phyloP scores from a whole-genome alignment of 2,329 filamentous ascomycete genomes.

The Fonsecaea pedrosoi region DNA sequence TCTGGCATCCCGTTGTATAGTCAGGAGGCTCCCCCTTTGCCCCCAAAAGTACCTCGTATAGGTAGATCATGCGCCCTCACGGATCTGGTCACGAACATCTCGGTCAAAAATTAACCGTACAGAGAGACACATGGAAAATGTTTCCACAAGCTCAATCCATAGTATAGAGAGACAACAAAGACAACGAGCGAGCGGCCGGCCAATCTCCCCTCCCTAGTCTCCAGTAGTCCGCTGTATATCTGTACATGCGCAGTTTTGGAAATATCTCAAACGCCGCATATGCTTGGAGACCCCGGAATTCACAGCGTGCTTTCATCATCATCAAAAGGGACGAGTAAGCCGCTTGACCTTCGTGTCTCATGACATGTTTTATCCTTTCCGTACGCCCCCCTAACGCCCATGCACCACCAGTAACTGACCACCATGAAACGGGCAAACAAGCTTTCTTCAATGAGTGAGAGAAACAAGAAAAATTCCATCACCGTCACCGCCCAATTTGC shows the following conservation, averaged over 20 bases:
- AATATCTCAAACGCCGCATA: slow-evolving; percentile 27
- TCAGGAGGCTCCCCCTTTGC: neutral
- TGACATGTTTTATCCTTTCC: slow-evolving; percentile 10
- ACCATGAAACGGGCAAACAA: neutral
- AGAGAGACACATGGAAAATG: neutral
- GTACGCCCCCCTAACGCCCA: slow-evolving; percentile 24
- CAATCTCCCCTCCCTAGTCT: neutral
- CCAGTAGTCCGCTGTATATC: slow-evolving; percentile 31
- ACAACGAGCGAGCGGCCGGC: slow-evolving; percentile 17
- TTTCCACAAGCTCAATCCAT: neutral
- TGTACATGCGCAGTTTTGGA: slow-evolving; percentile 34
- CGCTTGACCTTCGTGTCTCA: slow-evolving; percentile 3
- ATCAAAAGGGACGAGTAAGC: slow-evolving; percentile 13
- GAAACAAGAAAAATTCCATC: neutral
- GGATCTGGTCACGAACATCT: neutral
- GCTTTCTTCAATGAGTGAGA: neutral
- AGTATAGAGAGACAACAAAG: neutral
- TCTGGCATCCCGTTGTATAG: neutral
- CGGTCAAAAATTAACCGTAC: neutral
- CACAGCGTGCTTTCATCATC: slow-evolving; percentile 14
- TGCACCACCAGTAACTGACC: slow-evolving; percentile 15
- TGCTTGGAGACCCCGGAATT: slow-evolving; percentile 18
- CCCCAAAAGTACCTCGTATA: no score
- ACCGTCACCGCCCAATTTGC: slow-evolving; percentile 30
- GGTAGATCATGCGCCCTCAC: slow-evolving; percentile 2